Base-by-base conservation (phyloP, 768 basidiomycete species). In the Trametes punicea region DNA sequence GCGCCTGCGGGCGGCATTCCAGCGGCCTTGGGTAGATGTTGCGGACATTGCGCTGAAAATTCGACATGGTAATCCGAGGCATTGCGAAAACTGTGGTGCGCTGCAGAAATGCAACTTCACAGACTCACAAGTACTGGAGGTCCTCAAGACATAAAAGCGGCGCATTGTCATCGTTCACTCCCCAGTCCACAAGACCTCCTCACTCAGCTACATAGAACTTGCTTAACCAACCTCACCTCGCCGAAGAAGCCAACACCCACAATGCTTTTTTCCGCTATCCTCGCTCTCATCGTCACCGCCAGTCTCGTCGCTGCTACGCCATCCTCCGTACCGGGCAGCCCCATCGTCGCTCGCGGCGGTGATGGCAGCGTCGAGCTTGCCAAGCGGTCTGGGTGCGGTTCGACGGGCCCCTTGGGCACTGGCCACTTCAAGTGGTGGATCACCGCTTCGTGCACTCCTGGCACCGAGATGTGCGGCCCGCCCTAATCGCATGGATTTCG, bases 351-450 rank as follows among this genome's bases (percentile, higher is more conserved):
- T 31, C 51, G 42, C n/a, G 20, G 33, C 26, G 51, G 51, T 23
- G 51, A 46, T 18, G 51, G 30, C 21, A n/a, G 9, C 51, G 27
- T 38, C 33, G 44, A 18, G 23, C 21, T 45, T n/a, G 42, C 51
- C 31, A 27, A 44, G 31, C 41, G 44, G 9, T 53, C 42, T 16
- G 51, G 51, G 15, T 53, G 51, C n/a, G 51, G 51, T 44, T 53
- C 51, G 15, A 21, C 40, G 2, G 51, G 51, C 42, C 51, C 51
- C 13, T 44, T 53, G n/a, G 44, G 34, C 26, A 36, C 21, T n/a
- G 52, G 52, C 42, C 42, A 53, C 52, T 54, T 36, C 42, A 21
- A 33, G 20, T 46, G 52, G 44, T 54, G 15, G 20, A 54, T 54
- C 44, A n/a, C 16, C n/a, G 42, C 11, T 6, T 27, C 25, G 9